A percentile compares a stretch with the other conserved stretches of the same genome.
These are phyloP conservation scores for Myriosclerotinia duriaeana DNA, from an alignment of 2,329 filamentous ascomycete genomes.

Conservation along the genomic window DNA sequence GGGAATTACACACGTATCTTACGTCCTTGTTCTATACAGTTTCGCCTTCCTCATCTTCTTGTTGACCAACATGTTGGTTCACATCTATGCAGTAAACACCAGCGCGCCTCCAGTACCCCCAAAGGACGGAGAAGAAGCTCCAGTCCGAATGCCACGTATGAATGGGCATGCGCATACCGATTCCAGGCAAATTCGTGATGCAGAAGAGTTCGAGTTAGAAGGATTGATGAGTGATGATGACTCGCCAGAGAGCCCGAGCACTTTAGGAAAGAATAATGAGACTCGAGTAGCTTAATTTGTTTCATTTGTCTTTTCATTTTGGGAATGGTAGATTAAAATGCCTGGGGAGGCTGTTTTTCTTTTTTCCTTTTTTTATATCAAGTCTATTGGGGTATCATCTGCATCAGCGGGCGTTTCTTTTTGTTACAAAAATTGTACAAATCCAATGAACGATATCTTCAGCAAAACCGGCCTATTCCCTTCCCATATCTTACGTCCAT, in stretches of 20 bases:
- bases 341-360: neutral
- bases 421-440: slow-evolving; percentile 18
- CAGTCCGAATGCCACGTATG: slow-evolving; percentile 32
- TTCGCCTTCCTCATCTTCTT: slow-evolving; percentile 88
- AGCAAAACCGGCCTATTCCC: neutral
- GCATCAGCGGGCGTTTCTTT: slow-evolving; percentile 15
- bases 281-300: slow-evolving; percentile 32
- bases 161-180: slow-evolving; percentile 45
- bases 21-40: slow-evolving; percentile 88
- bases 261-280: slow-evolving; percentile 48
- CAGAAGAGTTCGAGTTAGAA: slow-evolving; percentile 90
- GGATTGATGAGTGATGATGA: slow-evolving; percentile 89
- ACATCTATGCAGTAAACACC: slow-evolving; percentile 70
- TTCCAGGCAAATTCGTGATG: slow-evolving; percentile 67
- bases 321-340: slow-evolving; percentile 10
- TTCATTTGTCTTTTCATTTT: slow-evolving; percentile 19
- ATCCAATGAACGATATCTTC: slow-evolving; percentile 1
- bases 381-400: slow-evolving; percentile 21
- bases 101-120: slow-evolving; percentile 41
- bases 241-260: slow-evolving; percentile 54
- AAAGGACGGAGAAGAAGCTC: slow-evolving; percentile 38
- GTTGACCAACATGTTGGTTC: slow-evolving; percentile 81
- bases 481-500: neutral
- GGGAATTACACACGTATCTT: slow-evolving; percentile 83
- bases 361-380: slow-evolving; percentile 6